Percentiles rank a stretch among this genome's conserved stretches.
Evolutionary conservation across 371 early-diverging fungal genomes (phyloP).

Genomic region (Rhizopus delemar): DNA sequence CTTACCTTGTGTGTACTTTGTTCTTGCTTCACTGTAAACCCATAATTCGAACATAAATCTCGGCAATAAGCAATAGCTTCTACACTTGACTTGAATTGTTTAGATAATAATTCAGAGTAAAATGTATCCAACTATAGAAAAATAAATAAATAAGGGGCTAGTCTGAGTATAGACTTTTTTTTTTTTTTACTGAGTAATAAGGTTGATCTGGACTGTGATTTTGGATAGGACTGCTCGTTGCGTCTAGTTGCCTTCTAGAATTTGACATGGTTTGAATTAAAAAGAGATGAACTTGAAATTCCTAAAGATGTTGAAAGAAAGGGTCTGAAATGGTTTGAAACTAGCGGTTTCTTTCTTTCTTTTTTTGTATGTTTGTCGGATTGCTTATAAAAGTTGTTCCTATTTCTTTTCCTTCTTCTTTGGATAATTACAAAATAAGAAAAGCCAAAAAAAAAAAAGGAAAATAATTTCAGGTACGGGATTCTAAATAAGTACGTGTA

Average conservation of each 20-base stretch:
- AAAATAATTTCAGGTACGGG: conserved; percentile 25
- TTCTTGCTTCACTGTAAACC: conserved; percentile 71
- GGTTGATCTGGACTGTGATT: conserved; percentile 28
- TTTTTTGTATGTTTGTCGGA: neutral
- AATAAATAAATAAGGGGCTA: neutral
- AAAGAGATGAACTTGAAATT: conserved; percentile 1
- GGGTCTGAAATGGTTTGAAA: neutral
- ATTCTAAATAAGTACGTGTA: conserved; percentile 23
- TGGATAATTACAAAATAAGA: neutral
- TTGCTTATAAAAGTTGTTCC: conserved; percentile 7
- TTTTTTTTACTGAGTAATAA: conserved; percentile 25
- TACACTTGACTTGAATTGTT: conserved; percentile 35
- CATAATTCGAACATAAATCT: conserved; percentile 57
- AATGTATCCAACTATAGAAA: conserved; percentile 36
- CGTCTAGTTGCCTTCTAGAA: conserved; percentile 4
- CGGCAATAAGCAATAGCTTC: conserved; percentile 61
- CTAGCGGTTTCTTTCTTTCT: neutral
- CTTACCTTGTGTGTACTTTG: conserved; percentile 65
- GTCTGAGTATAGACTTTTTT: neutral
- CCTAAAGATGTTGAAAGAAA: neutral
- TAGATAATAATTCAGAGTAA: conserved; percentile 34
- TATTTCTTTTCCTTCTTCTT: conserved; percentile 6
- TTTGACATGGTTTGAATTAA: neutral
- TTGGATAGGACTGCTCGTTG: conserved; percentile 23
- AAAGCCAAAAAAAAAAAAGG: neutral